These are phyloP conservation scores for Aspergillus pseudonomiae DNA, from an alignment of 2,329 filamentous ascomycete species.

Conservation along the genomic window DNA sequence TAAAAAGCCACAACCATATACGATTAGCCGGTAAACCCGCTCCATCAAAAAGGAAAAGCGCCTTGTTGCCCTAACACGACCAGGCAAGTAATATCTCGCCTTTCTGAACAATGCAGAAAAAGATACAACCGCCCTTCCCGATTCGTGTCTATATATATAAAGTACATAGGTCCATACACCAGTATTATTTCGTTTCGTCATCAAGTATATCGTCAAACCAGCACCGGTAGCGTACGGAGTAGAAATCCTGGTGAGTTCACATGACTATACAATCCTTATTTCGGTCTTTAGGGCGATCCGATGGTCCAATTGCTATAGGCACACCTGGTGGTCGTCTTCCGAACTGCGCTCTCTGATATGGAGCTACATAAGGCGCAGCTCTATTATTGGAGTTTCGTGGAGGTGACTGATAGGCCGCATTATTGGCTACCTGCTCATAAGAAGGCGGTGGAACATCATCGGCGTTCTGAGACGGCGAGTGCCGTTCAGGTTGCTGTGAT, in stretches of 20 bases:
- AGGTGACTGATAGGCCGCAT: slow-evolving; percentile 59
- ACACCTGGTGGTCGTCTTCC: slow-evolving; percentile 21
- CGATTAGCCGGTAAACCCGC: background rate
- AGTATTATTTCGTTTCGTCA: slow-evolving; percentile 7
- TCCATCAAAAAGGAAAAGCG: background rate
- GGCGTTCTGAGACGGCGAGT: slow-evolving; percentile 31
- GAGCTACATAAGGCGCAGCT: slow-evolving; percentile 21
- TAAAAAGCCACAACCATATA: background rate
- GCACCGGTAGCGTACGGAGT: background rate
- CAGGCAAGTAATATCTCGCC: background rate
- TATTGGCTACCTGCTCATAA: slow-evolving; percentile 66
- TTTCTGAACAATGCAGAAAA: background rate
- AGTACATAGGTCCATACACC: slow-evolving; percentile 10
- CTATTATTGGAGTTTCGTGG: slow-evolving; percentile 40
- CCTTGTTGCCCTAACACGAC: background rate
- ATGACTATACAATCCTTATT: slow-evolving; percentile 50
- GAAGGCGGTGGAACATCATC: slow-evolving; percentile 63
- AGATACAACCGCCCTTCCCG: background rate
- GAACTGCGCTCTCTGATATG: slow-evolving; percentile 24
- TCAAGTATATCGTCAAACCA: background rate
- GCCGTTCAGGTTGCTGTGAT: slow-evolving; percentile 19
- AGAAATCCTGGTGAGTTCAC: slow-evolving; percentile 26
- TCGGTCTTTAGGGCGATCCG: slow-evolving; percentile 33
- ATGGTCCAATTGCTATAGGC: slow-evolving; percentile 14
- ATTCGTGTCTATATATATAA: slow-evolving; percentile 13